Evolutionary conservation across 2,329 filamentous ascomycete genomes (phyloP), one percentile per base, ranked within the genome.

Genomic region (Zymoseptoria ardabiliae): DNA sequence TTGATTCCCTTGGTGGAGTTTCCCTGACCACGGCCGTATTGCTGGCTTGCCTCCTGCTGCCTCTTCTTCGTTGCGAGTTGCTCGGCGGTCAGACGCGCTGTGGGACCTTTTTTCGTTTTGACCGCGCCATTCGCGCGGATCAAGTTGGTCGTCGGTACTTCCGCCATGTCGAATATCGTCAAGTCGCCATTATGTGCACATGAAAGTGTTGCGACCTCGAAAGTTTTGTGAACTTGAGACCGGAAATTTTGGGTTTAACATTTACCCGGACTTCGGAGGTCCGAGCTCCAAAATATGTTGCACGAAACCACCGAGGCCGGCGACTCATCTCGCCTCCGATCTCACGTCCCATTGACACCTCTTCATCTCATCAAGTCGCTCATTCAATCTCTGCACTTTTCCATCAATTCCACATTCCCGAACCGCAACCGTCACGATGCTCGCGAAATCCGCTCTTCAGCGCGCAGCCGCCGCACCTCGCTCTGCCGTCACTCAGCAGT

Each of bases 1-100:
- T 86, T 89, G 69, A 96, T 85, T 8, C 78, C 80, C 70, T 87
- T 88, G 52, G 87, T 81, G 60, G 87, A 82, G 67, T 96, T 87
- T 63, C 83, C 83, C 66, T 84, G 84, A 54, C 94, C 94, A 66
- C 94, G 86, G 35, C 94, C 94, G 76, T 99, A 99, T 68, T 91
- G 61, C 53, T 65, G 60, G 65, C 69, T 67, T 68, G 78, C 70
- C 60, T 72, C 68, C 45, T 65, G 63, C 62, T 70, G 67, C 53
- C 70, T 65, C 65, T 69, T 71, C 64, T 72, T 72, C 58, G 64
- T 57, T 1, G 66, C 69, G 8, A 65, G 68, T 54, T 71, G 68
- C 56, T 75, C 72, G 17, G 70, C 62, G 58, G 70, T 69, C 41
- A 69, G 58, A 45, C 60, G 63, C 25, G 69, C 66, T 2, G 70